Percentiles rank a stretch among this genome's conserved stretches.
Conservation (phyloP, 208 protist genomes). For the Angomonas ambiguus region DNA sequence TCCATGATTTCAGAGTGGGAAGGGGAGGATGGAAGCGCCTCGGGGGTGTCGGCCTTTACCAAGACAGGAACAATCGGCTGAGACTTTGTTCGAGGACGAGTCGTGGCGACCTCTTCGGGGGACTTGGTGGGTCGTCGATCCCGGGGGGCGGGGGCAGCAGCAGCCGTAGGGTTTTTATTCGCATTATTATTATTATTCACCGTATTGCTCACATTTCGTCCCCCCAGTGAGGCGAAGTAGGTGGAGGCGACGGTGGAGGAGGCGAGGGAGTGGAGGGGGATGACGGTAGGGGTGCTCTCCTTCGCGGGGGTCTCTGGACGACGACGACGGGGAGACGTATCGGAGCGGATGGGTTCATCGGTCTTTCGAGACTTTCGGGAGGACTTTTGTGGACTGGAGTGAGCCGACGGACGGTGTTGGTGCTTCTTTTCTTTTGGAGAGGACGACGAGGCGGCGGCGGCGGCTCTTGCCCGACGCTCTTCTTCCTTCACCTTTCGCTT, state of each 20-base stretch:
- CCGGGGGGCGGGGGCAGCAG: not conserved
- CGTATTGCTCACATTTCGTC: not conserved
- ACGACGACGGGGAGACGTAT: not conserved
- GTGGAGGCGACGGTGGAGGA: not conserved
- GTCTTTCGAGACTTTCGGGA: no score
- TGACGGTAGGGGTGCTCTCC: not conserved
- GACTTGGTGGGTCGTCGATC: not conserved
- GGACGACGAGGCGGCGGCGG: slow-evolving; percentile 7
- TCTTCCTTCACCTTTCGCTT: slow-evolving; percentile 18
- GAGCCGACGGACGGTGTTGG: no score
- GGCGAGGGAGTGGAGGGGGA: not conserved
- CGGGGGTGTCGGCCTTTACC: not conserved
- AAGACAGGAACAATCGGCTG: not conserved
- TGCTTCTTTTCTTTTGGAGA: slow-evolving; percentile 3
- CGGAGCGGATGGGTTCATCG: not conserved
- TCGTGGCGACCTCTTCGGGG: not conserved
- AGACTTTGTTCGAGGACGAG: not conserved
- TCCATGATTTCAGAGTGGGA: not conserved
- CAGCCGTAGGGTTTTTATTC: no score
- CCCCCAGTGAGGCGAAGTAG: not conserved
- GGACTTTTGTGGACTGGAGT: no score
- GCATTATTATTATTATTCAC: no score
- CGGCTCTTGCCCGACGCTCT: not conserved
- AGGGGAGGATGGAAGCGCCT: not conserved
- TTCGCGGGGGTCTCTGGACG: not conserved